A percentile compares a stretch with the other conserved stretches of the same genome.
Evolutionary conservation across 2,329 filamentous ascomycete species (phyloP).

Genomic region (Neonectria magnoliae): DNA sequence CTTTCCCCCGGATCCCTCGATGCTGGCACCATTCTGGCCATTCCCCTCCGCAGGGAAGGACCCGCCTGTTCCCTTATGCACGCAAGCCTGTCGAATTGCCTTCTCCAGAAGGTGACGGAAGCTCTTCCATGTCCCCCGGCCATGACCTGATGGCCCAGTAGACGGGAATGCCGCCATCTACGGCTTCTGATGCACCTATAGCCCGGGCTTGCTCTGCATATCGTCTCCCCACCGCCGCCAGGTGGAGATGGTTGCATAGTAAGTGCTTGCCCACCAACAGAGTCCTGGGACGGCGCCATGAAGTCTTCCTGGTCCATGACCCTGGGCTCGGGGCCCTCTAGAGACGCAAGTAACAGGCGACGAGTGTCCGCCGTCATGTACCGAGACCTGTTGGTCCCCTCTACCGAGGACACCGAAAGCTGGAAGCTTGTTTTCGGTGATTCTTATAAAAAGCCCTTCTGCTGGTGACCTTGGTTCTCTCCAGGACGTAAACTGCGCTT

Average conservation of each 20-base stretch:
- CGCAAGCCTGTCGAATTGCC: slow-evolving; percentile 1
- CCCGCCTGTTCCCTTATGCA: slow-evolving; percentile 5
- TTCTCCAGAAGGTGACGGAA: slow-evolving; percentile 10
- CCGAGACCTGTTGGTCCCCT: slow-evolving; percentile 26
- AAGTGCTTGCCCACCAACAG: slow-evolving; percentile 5
- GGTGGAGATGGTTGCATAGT: slow-evolving; percentile 16
- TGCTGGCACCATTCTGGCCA: slow-evolving; percentile 3
- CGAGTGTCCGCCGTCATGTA: slow-evolving; percentile 24
- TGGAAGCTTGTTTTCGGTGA: neutral
- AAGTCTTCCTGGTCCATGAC: slow-evolving; percentile 22
- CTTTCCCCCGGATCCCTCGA: slow-evolving; percentile 15
- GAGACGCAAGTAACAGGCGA: slow-evolving; percentile 1
- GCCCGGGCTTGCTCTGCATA: slow-evolving; percentile 5
- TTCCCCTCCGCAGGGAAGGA: neutral
- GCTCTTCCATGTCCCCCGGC: slow-evolving; percentile 8
- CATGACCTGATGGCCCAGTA: slow-evolving; percentile 21
- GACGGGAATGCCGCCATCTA: slow-evolving; percentile 8
- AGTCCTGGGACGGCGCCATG: slow-evolving; percentile 6
- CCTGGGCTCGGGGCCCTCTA: neutral
- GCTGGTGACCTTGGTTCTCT: neutral
- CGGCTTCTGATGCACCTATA: neutral
- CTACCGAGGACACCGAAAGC: neutral
- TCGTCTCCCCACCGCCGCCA: slow-evolving; percentile 7
- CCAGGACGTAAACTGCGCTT: neutral
- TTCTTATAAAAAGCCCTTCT: slow-evolving; percentile 9